Evolutionary conservation across 495 filamentous ascomycete species (phyloP), one percentile per base, ranked within the genome.

Genomic region (Penicillium cinerascens): DNA sequence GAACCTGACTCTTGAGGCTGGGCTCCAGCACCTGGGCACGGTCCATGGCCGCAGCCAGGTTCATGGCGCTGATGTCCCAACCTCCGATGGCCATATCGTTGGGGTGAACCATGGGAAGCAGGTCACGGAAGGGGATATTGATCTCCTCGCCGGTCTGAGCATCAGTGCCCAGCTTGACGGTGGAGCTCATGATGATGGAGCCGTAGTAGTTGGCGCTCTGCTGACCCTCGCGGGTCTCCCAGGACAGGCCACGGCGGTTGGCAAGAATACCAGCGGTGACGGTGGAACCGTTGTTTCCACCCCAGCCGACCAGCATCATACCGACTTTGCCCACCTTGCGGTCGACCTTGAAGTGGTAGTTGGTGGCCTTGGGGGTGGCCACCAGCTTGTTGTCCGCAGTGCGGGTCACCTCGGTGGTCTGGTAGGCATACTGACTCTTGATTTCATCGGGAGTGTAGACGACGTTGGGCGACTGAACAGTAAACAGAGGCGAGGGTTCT

Each of bases 281-380:
- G 56, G 93, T 98, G 56, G 89, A 87, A 63, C 93, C 93, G 68
- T 98, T 97, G 85, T 98, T 98, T 63, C 93, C 93, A 74, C 93
- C 93, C 89, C 85, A 93, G 54, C 93, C 93, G 55, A 97, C 95
- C 65, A 98, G 82, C 93, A 98, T 97, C 78, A 95, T 79, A 64
- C 93, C 93, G 53, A 89, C 80, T 81, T 95, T 97, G 71, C 89
- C 89, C 37, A 97, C 82, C 70, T 89, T 89, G 66, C 91, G 90
- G 66, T 95, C 88, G 65, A 93, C 87, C 82, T 96, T 95, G 88
- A 98, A 97, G 78, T 97, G 84, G 72, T 97, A 97, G 58, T 85
- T 74, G 51, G 86, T 91, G 73, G 96, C 86, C 78, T 89, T 88
- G 59, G 93, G 93, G 39, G 82, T 84, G 52, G 89, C 93, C 44